phyloP scores from a whole-genome alignment of 2,329 filamentous ascomycete genomes.

The Trichoderma endophyticum region DNA sequence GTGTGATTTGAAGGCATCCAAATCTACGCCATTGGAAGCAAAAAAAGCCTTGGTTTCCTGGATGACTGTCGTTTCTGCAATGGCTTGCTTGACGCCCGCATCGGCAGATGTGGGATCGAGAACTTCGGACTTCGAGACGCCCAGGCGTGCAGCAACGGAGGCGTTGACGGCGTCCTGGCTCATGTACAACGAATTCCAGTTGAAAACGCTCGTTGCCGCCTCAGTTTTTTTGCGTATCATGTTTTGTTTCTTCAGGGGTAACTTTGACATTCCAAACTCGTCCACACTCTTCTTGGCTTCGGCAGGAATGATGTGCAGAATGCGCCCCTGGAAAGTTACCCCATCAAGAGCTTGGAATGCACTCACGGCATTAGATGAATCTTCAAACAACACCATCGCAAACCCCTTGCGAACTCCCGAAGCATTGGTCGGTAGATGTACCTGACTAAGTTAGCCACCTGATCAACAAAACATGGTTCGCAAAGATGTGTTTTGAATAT shows the following conservation, averaged over 20 bases:
- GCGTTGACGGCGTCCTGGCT: slow-evolving; percentile 92
- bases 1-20: slow-evolving; percentile 84
- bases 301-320: slow-evolving; percentile 86
- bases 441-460: slow-evolving; percentile 52
- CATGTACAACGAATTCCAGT: slow-evolving; percentile 99
- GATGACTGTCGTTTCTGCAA: slow-evolving; percentile 93
- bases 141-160: slow-evolving; percentile 80
- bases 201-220: slow-evolving; percentile 75
- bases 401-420: slow-evolving; percentile 81
- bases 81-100: slow-evolving; percentile 91
- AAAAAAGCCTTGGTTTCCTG: slow-evolving; percentile 96
- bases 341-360: slow-evolving; percentile 81
- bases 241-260: slow-evolving; percentile 92
- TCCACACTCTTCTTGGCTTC: slow-evolving; percentile 79
- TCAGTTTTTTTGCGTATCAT: slow-evolving; percentile 82
- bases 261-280: slow-evolving; percentile 83
- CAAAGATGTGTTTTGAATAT: slow-evolving; percentile 18
- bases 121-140: slow-evolving; percentile 85
- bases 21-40: slow-evolving; percentile 78
- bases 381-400: slow-evolving; percentile 76
- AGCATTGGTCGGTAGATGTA: slow-evolving; percentile 77
- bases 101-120: slow-evolving; percentile 94
- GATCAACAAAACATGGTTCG: slow-evolving; percentile 22
- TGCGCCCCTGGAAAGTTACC: slow-evolving; percentile 84
- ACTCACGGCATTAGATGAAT: slow-evolving; percentile 68